Percentiles rank a stretch among this genome's conserved stretches.
Conservation (phyloP, 2,329 filamentous ascomycete genomes). For the Penicillium expansum region DNA sequence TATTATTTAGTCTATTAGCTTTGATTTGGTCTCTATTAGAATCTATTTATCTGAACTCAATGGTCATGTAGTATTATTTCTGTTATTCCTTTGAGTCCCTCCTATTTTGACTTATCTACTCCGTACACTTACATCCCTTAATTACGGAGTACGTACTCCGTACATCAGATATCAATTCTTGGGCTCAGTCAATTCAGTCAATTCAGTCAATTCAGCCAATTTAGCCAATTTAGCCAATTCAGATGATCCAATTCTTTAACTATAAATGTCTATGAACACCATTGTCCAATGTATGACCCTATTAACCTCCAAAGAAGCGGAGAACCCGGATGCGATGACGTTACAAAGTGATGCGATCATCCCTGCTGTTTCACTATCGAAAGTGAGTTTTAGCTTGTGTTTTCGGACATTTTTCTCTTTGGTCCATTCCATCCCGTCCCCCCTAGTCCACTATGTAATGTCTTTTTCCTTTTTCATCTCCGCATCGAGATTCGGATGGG, state of each 20-base stretch:
- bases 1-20: not conserved
- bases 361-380: not conserved
- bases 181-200: not conserved
- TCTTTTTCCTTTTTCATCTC: not conserved
- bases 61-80: not conserved
- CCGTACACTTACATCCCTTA: not conserved
- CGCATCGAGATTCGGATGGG: not conserved
- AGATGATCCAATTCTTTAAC: not conserved
- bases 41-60: not conserved
- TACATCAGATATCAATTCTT: not conserved
- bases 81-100: not conserved
- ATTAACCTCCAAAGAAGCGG: conserved; percentile 3
- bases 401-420: conserved; percentile 2
- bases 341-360: conserved; percentile 19
- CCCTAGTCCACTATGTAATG: conserved; percentile 2
- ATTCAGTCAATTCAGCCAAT: not conserved
- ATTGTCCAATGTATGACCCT: not conserved
- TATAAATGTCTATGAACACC: not conserved
- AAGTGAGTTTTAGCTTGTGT: not conserved
- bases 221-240: not conserved
- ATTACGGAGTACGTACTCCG: too few species aligned
- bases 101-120: not conserved
- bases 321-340: conserved; percentile 28
- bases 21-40: not conserved
- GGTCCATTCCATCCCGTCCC: not conserved